Evolutionary conservation across 1,284 basidiomycete genomes (phyloP).

Genomic region (Puccinia hordei): DNA sequence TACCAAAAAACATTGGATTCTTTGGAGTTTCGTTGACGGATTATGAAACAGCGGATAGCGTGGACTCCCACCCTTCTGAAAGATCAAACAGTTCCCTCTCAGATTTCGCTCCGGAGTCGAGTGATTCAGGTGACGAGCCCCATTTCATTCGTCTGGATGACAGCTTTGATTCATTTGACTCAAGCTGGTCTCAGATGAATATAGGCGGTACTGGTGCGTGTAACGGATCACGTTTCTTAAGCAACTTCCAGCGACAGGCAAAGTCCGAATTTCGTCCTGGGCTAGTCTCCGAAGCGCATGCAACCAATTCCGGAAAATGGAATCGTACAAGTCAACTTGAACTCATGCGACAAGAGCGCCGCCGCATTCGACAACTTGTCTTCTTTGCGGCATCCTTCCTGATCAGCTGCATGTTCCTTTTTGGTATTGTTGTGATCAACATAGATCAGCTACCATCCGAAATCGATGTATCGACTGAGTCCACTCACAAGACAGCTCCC

Average conservation of each 20-base stretch:
- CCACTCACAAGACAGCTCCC: neutral
- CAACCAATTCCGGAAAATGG: conserved; percentile 12
- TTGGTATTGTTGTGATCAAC: conserved; percentile 18
- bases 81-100: neutral
- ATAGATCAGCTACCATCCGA: neutral
- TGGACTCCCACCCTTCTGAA: conserved; percentile 5
- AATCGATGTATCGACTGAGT: neutral
- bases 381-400: conserved; percentile 30
- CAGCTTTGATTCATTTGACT: conserved; percentile 1
- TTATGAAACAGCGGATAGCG: neutral
- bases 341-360: neutral
- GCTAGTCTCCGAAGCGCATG: neutral
- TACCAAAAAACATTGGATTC: neutral
- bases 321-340: conserved; percentile 1
- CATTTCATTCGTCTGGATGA: neutral
- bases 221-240: neutral
- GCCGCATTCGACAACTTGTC: conserved; percentile 28
- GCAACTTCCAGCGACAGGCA: neutral
- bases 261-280: conserved; percentile 5
- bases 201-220: neutral
- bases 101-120: neutral
- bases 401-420: conserved; percentile 18
- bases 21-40: neutral
- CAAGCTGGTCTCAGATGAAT: neutral
- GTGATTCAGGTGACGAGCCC: neutral